Evolutionary conservation across 2,329 filamentous ascomycete species (phyloP).

Genomic region (Magnaporthales sp.): DNA sequence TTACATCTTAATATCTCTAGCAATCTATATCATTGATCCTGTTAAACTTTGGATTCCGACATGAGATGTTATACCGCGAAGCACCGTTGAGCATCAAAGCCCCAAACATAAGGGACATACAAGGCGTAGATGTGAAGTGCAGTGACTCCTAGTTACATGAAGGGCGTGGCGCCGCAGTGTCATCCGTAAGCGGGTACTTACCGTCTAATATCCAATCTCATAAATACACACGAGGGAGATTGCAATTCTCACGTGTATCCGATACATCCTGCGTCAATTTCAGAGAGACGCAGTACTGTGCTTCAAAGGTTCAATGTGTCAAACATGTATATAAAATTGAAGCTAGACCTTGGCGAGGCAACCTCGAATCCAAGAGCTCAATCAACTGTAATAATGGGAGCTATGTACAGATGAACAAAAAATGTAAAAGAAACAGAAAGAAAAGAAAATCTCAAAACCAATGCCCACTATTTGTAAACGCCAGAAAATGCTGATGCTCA

Average conservation of each 20-base stretch:
- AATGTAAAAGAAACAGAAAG: not conserved
- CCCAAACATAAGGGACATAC: not conserved
- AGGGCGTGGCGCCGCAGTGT: not conserved
- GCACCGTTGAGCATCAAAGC: not conserved
- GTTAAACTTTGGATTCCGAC: not conserved
- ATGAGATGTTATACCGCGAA: not conserved
- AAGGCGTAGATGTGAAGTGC: not conserved
- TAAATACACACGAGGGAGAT: too few relatives aligned
- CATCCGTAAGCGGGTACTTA: not conserved
- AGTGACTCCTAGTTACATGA: not conserved
- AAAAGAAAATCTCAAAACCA: not conserved
- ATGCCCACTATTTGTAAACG: not conserved
- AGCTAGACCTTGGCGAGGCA: not conserved
- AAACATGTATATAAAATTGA: not conserved
- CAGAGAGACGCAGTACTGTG: not conserved
- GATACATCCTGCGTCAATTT: too few relatives aligned
- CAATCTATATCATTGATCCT: not conserved
- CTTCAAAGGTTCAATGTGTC: not conserved
- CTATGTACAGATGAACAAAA: not conserved
- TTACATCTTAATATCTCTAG: not conserved
- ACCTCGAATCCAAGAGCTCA: not conserved
- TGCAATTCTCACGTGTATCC: too few relatives aligned
- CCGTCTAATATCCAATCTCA: too few relatives aligned
- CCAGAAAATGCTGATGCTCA: slow-evolving; percentile 1
- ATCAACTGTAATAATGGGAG: not conserved